Conservation (phyloP, 371 early-diverging fungal species). For the Actinomucor elegans region DNA sequence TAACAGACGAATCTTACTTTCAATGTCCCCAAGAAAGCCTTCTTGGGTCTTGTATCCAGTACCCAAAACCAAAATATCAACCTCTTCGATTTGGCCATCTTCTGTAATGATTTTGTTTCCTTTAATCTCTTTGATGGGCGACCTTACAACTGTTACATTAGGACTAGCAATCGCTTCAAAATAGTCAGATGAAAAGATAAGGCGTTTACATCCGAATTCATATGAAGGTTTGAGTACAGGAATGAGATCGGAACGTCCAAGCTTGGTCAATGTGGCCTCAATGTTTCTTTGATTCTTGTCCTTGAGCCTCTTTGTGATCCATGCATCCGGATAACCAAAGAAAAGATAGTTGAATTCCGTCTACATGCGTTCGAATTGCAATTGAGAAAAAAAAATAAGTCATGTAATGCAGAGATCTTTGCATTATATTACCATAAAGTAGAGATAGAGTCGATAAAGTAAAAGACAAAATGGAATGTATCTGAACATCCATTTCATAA, state of each 20-base stretch:
- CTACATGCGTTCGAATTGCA: background rate
- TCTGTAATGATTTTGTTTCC: conserved; percentile 34
- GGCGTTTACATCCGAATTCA: conserved; percentile 57
- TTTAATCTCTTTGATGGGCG: conserved; percentile 38
- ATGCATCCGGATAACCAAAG: conserved; percentile 6
- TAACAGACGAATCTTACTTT: conserved; percentile 15
- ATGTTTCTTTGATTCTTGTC: background rate
- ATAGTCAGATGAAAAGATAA: conserved; percentile 52
- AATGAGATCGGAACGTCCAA: conserved; percentile 25
- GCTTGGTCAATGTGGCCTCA: conserved; percentile 15
- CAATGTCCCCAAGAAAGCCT: conserved; percentile 23
- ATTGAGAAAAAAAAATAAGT: too few species aligned
- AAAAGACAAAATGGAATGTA: conserved; percentile 35
- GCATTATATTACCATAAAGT: background rate
- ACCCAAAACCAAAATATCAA: conserved; percentile 60
- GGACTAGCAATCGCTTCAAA: conserved; percentile 40
- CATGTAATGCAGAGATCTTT: too few species aligned
- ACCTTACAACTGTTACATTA: conserved; percentile 44
- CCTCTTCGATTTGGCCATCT: conserved; percentile 39
- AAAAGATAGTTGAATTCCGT: background rate
- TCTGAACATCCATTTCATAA: conserved; percentile 35
- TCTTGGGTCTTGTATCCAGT: conserved; percentile 61
- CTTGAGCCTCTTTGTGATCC: background rate
- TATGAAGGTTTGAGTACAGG: conserved; percentile 47
- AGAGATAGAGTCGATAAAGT: conserved; percentile 16